These are phyloP conservation scores for Arthrobotrys iridis DNA, from an alignment of 2,329 filamentous ascomycete species.

Conservation along the genomic window DNA sequence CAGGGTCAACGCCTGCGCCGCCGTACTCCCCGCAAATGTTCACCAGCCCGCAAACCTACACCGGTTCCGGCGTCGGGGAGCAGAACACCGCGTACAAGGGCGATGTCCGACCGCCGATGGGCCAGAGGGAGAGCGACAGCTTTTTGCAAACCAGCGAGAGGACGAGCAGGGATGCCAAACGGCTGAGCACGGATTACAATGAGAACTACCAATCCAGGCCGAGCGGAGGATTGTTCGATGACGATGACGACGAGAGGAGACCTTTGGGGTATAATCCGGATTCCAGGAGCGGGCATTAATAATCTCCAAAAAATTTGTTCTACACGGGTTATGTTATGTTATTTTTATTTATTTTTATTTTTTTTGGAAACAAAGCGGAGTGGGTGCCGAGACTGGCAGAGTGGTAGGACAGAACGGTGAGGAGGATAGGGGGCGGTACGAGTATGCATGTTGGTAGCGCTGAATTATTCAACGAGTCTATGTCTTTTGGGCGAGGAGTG, in stretches of 20 bases:
- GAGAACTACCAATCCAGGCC: constrained; percentile 47
- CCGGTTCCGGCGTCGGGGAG: constrained; percentile 14
- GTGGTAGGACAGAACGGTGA: not conserved
- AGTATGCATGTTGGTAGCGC: not conserved
- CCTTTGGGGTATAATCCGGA: constrained; percentile 48
- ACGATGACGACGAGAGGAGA: constrained; percentile 37
- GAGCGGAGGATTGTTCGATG: constrained; percentile 45
- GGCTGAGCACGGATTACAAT: constrained; percentile 45
- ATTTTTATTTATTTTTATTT: not conserved
- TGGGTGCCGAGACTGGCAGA: too few relatives aligned
- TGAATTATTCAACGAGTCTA: not conserved
- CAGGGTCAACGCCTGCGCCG: too few relatives aligned
- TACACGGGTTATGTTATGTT: too few relatives aligned
- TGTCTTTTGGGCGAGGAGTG: not conserved
- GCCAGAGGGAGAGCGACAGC: constrained; percentile 47
- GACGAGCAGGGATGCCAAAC: constrained; percentile 25
- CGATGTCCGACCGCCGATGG: constrained; percentile 34
- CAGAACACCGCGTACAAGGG: constrained; percentile 43
- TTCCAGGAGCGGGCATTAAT: constrained; percentile 48
- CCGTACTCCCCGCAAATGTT: too few relatives aligned
- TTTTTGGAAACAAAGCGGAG: too few relatives aligned
- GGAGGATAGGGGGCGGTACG: not conserved
- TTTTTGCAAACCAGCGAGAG: constrained; percentile 15
- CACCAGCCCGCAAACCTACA: not conserved
- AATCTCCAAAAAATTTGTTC: not conserved